Base-by-base conservation (phyloP, 371 early-diverging fungal species). In the Actinomortierella ambigua region DNA sequence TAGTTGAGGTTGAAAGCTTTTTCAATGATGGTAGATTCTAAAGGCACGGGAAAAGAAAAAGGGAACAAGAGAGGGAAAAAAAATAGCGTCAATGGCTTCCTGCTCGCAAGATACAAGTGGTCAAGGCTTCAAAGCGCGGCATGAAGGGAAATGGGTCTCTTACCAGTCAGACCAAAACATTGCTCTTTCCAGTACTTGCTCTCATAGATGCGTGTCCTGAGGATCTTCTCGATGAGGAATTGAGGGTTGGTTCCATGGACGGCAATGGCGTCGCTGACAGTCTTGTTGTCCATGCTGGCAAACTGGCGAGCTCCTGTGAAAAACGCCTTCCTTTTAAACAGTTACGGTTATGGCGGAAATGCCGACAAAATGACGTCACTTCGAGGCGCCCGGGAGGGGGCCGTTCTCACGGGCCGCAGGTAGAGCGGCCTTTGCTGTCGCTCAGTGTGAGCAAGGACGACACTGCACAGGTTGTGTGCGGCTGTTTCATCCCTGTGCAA, bases 111-210 rank as follows among this genome's bases (percentile, higher is more conserved):
- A n/a, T n/a, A n/a, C n/a, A n/a, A n/a, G n/a, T n/a, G n/a, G n/a
- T n/a, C n/a, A n/a, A n/a, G n/a, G n/a, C n/a, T n/a, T n/a, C n/a
- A n/a, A n/a, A n/a, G n/a, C n/a, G n/a, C n/a, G 4, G 34, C 4
- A 34, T 34, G 34, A 34, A 34, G 4, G 34, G 7, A 34, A 6
- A 11, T 34, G 34, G 34, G 11, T 8, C 27, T 52, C 61, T 63
- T 81, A 93, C 95, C 90, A 58, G 93, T 94, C 52, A 97, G 79
- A 1, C 93, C 97, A 79, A 95, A 98, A 79, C 96, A 96, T 41
- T 90, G 84, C 63, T 98, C 95, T 68, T 98, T 98, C 97, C 96
- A 98, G 78, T 95, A 98, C 14, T 91, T 68, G 28, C 91, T 90
- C 55, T 95, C 95, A 75, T 92, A 93, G 61, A 97, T 95, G 55